Evolutionary conservation across 306 rosid genomes (phyloP).

Genomic region (Malus asiatica): DNA sequence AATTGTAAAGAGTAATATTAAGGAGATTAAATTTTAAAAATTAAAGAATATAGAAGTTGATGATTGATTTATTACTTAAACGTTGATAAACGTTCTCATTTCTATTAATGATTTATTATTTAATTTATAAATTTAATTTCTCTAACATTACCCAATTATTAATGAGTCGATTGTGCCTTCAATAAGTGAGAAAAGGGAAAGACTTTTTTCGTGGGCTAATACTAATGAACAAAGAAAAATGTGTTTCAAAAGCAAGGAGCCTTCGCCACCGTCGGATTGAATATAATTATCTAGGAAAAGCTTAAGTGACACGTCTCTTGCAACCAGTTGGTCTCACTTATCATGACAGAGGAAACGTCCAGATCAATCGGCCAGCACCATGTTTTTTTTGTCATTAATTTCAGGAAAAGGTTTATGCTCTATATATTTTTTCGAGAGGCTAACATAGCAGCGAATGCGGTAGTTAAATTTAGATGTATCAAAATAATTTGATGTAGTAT

Average conservation of each 20-base stretch:
- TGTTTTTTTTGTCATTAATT: background rate
- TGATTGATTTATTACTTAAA: too few relatives aligned
- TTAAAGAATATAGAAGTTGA: rapidly evolving
- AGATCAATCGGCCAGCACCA: conserved; percentile 13
- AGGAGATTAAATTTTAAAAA: too few relatives aligned
- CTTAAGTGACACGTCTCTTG: conserved; percentile 22
- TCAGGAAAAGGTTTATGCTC: too few relatives aligned
- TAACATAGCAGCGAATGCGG: too few relatives aligned
- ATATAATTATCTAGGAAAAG: background rate
- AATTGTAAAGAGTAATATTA: too few relatives aligned
- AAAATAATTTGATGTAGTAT: too few relatives aligned
- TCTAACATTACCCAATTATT: background rate
- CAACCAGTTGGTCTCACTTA: conserved; percentile 20
- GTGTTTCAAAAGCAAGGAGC: background rate
- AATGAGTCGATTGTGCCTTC: background rate
- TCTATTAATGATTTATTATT: rapidly evolving
- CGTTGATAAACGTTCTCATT: rapidly evolving
- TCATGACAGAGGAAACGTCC: conserved; percentile 30
- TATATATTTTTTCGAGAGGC: too few relatives aligned
- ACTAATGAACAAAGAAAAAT: background rate
- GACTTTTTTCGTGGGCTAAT: background rate
- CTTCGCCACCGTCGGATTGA: conserved; percentile 1
- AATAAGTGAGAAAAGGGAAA: background rate
- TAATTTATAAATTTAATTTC: rapidly evolving
- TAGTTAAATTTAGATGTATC: too few relatives aligned